Evolutionary conservation across 805 yeast genomes (phyloP).

Genomic region (Saccharomycopsis sp.): DNA sequence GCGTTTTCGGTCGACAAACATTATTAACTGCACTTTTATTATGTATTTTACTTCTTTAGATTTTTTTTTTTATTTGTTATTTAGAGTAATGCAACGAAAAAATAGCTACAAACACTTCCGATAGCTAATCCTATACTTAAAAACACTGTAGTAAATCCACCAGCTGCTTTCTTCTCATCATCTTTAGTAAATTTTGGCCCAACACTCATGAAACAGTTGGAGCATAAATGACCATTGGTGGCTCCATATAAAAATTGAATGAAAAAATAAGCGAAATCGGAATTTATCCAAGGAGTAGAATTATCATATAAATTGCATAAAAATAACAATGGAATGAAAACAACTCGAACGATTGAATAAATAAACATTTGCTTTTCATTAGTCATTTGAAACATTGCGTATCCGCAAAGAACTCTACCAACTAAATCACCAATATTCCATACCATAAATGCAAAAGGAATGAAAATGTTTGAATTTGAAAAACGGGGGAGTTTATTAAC

Average conservation of each 20-base stretch:
- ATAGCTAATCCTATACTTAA: constrained; percentile 69
- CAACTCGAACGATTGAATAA: constrained; percentile 49
- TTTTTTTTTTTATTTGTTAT: neutral
- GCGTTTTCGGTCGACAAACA: no score
- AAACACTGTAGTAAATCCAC: constrained; percentile 82
- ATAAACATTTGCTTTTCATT: constrained; percentile 39
- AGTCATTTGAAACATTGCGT: constrained; percentile 34
- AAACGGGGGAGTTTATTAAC: constrained; percentile 30
- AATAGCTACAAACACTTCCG: constrained; percentile 74
- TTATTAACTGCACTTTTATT: neutral
- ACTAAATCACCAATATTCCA: constrained; percentile 89
- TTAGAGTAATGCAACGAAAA: constrained; percentile 36
- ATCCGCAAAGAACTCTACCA: constrained; percentile 68
- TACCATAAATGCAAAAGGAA: constrained; percentile 71
- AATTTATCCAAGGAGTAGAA: constrained; percentile 30
- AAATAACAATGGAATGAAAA: constrained; percentile 66
- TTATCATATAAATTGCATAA: constrained; percentile 51
- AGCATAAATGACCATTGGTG: constrained; percentile 79
- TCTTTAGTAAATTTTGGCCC: constrained; percentile 52
- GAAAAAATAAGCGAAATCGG: constrained; percentile 61
- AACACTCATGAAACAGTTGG: constrained; percentile 74
- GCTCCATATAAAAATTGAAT: constrained; percentile 77
- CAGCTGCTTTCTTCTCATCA: constrained; percentile 82
- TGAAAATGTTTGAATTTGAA: constrained; percentile 34
- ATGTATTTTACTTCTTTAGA: neutral